Conservation (phyloP, 2,329 filamentous ascomycete genomes). For the Alternaria ethzedia region DNA sequence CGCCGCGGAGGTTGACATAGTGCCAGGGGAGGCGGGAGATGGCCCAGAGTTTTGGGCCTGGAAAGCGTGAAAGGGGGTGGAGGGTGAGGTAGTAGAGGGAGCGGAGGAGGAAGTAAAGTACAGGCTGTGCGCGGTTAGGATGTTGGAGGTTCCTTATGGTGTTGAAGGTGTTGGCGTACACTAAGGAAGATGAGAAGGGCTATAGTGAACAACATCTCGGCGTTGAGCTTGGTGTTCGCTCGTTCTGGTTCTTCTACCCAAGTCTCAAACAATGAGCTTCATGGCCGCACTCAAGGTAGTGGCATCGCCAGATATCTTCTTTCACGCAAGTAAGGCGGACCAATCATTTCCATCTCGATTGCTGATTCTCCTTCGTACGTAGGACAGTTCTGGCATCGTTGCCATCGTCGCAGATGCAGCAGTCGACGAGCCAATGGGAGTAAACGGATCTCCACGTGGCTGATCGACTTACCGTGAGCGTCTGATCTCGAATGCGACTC, state of each 20-base stretch:
- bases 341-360: not conserved
- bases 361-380: not conserved
- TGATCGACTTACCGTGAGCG: not conserved
- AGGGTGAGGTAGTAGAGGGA: slow-evolving; percentile 2
- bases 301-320: not conserved
- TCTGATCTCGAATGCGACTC: not conserved
- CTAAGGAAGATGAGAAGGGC: not conserved
- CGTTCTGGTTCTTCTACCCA: not conserved
- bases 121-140: not conserved
- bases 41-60: slow-evolving; percentile 13
- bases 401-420: not conserved
- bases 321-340: not conserved
- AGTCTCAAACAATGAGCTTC: not conserved
- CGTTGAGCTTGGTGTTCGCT: not conserved
- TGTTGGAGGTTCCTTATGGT: not conserved
- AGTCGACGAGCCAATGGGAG: not conserved
- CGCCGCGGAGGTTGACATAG: not conserved
- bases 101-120: not conserved
- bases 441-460: not conserved
- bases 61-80: slow-evolving; percentile 5
- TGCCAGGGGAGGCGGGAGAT: slow-evolving; percentile 6
- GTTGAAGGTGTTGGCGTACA: not conserved
- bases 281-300: not conserved
- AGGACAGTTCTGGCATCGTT: not conserved
- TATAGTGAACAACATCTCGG: not conserved